phyloP scores from a whole-genome alignment of 805 yeast species.

The Monosporozyma yasuniensis region DNA sequence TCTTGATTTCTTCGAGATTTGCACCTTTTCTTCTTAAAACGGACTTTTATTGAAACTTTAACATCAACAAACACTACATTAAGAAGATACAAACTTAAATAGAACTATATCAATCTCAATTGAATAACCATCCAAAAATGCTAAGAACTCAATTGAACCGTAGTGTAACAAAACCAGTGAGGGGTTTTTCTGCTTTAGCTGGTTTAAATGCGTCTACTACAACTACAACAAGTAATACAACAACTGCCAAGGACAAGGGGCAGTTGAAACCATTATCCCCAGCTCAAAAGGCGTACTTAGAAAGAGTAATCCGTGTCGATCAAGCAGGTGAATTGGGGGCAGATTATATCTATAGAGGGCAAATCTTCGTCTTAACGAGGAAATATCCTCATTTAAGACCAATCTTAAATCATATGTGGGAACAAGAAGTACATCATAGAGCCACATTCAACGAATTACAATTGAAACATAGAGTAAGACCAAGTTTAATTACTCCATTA shows the following conservation, averaged over 20 bases:
- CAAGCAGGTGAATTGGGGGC: slow-evolving; percentile 99
- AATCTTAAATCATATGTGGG: slow-evolving; percentile 92
- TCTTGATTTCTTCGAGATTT: neutral
- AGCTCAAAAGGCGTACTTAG: slow-evolving; percentile 64
- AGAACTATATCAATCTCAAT: neutral
- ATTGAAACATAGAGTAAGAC: slow-evolving; percentile 70
- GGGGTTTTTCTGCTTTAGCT: slow-evolving; percentile 11
- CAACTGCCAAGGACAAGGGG: neutral
- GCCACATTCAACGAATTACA: slow-evolving; percentile 75
- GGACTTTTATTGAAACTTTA: neutral
- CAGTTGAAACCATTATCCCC: slow-evolving; percentile 26
- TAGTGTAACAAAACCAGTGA: neutral
- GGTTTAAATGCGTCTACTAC: slow-evolving; percentile 6
- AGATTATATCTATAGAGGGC: slow-evolving; percentile 86
- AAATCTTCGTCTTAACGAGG: slow-evolving; percentile 62
- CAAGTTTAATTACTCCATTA: slow-evolving; percentile 81
- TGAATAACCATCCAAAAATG: neutral
- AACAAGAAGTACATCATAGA: slow-evolving; percentile 89
- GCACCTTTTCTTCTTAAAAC: neutral
- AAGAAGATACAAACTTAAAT: too few relatives aligned
- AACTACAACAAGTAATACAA: neutral
- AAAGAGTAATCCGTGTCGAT: slow-evolving; percentile 77
- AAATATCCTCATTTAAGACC: slow-evolving; percentile 72
- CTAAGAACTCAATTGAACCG: neutral
- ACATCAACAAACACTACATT: neutral